phyloP scores from a whole-genome alignment of 2,329 filamentous ascomycete genomes.

The Talaromyces sp. region DNA sequence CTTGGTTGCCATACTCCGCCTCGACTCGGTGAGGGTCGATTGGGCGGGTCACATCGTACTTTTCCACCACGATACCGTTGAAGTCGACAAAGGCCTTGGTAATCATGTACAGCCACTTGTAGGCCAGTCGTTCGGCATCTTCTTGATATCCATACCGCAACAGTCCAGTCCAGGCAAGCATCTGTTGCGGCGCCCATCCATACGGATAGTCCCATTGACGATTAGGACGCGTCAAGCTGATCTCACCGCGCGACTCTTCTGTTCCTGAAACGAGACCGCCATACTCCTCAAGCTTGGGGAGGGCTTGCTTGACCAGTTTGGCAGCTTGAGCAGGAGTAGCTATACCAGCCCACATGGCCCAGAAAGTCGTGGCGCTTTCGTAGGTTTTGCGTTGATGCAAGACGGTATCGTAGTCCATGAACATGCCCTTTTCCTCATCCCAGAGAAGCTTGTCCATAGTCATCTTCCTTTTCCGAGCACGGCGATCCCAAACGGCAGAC shows the following conservation, averaged over 20 bases:
- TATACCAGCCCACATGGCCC: conserved; percentile 93
- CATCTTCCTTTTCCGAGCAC: conserved; percentile 75
- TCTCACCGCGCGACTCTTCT: conserved; percentile 74
- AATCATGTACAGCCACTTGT: conserved; percentile 98
- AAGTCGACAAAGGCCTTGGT: conserved; percentile 98
- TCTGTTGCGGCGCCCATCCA: conserved; percentile 98
- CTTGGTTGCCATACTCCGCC: conserved; percentile 97
- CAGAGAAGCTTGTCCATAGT: conserved; percentile 91
- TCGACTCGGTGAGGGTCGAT: conserved; percentile 90
- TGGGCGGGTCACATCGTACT: conserved; percentile 91
- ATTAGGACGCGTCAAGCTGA: conserved; percentile 80
- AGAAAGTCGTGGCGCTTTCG: conserved; percentile 90
- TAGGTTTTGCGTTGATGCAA: conserved; percentile 76
- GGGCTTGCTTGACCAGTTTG: conserved; percentile 69
- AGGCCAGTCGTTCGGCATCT: conserved; percentile 82
- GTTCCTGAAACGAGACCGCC: conserved; percentile 88
- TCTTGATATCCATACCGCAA: conserved; percentile 87
- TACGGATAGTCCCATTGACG: conserved; percentile 98
- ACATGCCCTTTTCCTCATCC: conserved; percentile 90
- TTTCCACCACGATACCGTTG: conserved; percentile 96
- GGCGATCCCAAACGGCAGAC: conserved; percentile 84
- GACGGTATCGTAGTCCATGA: conserved; percentile 91
- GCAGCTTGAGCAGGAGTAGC: conserved; percentile 82
- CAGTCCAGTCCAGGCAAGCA: conserved; percentile 91
- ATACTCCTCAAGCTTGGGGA: conserved; percentile 82